Evolutionary conservation across 306 rosid species (phyloP), one percentile per base, ranked within the genome.

Genomic region (Phaseolus lunatus): DNA sequence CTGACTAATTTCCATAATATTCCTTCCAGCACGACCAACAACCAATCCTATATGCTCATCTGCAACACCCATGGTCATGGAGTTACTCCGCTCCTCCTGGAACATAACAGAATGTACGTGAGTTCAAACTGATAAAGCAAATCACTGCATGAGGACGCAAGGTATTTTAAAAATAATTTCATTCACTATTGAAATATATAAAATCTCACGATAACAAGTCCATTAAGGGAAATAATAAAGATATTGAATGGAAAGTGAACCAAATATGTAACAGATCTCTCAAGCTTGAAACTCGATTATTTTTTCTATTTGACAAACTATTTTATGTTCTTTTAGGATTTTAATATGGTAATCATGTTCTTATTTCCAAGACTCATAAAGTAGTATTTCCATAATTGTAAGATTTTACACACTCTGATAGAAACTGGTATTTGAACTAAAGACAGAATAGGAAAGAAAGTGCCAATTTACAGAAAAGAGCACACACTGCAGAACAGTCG

Each of bases 11-110:
- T 93, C 99, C 78, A 80, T 81, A 82, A 96, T 87, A 81, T 87
- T 96, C 87, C 98, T 92, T 85, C 99, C 99, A 63, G 96, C 97
- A 61, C 99, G 99, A 52, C 99, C 99, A 75, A 96, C 97, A 87
- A 96, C 99, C 86, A 96, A 82, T 18, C 99, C 99, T 8, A 96
- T 89, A 81, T 92, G 98, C 26, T 50, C 91, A 80, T 96, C 99
- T 15, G 96, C 90, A 63, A 96, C 86, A 2, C 98, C 99, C 73
- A 96, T 96, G 56, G 93, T 96, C 86, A 92, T 19, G 0, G 98
- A 92, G 88, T 89, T 92, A 62, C 80, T 89, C 73, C 84, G 88
- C 58, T 96, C 99, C 88, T 96, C 99, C 99, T 96, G 90, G 61
- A 79, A 84, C 65, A 78, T 58, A 85, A 73, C 48, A 89, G 11